These are phyloP conservation scores for Pisolithus orientalis DNA, from an alignment of 768 basidiomycete species.

Conservation along the genomic window DNA sequence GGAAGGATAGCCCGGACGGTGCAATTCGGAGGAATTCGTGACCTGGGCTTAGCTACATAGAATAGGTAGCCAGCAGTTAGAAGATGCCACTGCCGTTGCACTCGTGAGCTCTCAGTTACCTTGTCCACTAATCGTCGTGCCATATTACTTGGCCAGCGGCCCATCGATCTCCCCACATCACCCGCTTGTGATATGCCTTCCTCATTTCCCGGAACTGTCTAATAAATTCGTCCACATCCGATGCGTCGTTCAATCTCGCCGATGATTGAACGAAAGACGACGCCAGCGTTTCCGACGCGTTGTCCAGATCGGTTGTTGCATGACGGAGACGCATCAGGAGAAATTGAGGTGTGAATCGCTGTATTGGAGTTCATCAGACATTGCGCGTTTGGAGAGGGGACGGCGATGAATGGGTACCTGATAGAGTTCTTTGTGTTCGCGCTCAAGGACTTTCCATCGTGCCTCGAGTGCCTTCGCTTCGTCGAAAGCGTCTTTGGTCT, in stretches of 20 bases:
- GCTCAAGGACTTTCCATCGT: constrained; percentile 82
- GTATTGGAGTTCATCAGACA: constrained; percentile 6
- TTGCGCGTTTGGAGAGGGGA: background rate
- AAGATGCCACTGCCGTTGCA: no score
- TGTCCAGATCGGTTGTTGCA: constrained; percentile 86
- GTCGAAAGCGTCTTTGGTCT: constrained; percentile 84
- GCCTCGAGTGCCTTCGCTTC: constrained; percentile 77
- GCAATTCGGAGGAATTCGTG: no score
- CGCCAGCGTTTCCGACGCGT: constrained; percentile 78
- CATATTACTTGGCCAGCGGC: constrained; percentile 77
- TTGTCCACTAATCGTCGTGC: constrained; percentile 46
- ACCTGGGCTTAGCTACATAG: no score
- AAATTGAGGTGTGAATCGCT: constrained; percentile 86
- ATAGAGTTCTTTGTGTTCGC: constrained; percentile 83
- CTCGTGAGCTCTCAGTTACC: no score
- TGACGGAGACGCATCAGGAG: constrained; percentile 84
- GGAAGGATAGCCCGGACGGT: no score
- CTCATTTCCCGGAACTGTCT: constrained; percentile 81
- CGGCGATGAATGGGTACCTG: constrained; percentile 45
- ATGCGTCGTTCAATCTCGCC: constrained; percentile 23
- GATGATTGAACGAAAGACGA: constrained; percentile 73
- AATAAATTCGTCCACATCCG: constrained; percentile 81
- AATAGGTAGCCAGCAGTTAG: no score
- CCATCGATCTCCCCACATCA: constrained; percentile 89
- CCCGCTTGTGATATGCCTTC: constrained; percentile 90